These are phyloP conservation scores for Globisporangium parvum DNA, from an alignment of 352 stramenopile genomes.

Conservation along the genomic window DNA sequence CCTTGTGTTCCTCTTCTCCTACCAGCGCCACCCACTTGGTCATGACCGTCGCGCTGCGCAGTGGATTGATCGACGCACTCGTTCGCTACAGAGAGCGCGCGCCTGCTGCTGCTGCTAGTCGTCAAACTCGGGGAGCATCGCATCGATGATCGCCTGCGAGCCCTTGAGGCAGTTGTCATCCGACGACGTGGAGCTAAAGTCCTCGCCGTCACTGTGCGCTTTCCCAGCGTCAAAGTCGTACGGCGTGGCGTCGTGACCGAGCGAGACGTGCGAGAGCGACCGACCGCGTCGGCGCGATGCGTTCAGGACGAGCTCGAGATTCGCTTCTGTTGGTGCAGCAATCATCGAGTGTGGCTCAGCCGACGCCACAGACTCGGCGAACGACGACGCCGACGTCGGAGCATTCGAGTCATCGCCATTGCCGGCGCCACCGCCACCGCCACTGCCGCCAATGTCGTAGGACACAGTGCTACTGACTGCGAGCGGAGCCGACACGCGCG, in stretches of 20 bases:
- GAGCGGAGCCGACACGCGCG: neutral
- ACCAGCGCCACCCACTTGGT: neutral
- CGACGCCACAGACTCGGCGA: neutral
- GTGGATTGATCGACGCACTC: neutral
- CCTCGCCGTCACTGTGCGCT: constrained; percentile 36
- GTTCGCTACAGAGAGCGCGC: neutral
- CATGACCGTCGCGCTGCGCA: neutral
- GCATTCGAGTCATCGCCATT: neutral
- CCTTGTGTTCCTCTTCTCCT: too few species aligned
- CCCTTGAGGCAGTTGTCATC: constrained; percentile 18
- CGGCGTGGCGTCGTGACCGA: neutral
- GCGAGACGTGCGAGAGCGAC: constrained; percentile 36
- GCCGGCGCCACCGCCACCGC: neutral
- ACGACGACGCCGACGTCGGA: neutral
- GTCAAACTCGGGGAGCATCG: constrained; percentile 14
- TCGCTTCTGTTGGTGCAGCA: neutral
- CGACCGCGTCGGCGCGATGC: constrained; percentile 20
- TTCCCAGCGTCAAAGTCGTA: constrained; percentile 20
- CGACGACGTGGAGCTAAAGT: constrained; percentile 36
- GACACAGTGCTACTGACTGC: too few species aligned
- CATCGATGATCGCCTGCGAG: constrained; percentile 11
- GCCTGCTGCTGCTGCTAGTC: constrained; percentile 4
- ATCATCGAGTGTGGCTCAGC: neutral
- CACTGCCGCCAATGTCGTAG: too few species aligned
- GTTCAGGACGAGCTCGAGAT: constrained; percentile 1